Evolutionary conservation across 768 basidiomycete genomes (phyloP), one percentile per base, ranked within the genome.

Genomic region (Phaffia tasmanica): DNA sequence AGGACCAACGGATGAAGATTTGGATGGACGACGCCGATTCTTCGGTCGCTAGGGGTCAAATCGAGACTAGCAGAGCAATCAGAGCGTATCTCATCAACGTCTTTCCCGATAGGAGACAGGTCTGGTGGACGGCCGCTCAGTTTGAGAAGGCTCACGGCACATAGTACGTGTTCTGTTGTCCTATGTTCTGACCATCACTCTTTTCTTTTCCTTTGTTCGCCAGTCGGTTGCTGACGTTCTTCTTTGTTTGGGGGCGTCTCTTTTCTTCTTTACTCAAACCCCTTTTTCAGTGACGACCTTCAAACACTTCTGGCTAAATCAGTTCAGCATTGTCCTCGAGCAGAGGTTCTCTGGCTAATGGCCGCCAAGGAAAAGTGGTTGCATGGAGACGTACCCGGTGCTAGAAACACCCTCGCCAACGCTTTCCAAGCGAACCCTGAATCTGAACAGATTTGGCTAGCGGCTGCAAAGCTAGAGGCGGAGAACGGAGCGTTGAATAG

Each of bases 321-420:
- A 0, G 90, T 93, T 29, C 81, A 86, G 63, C 85, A 91, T 73
- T 94, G 91, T 72, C 95, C 94, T 0, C 89, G 92, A 71, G 93
- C 92, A 1, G 94, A 98, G 76, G 88, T 91, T 0, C 79, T 99
- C 6, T 98, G 95, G 95, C 81, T 98, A 42, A 98, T 98, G 92
- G 83, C 86, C 60, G 95, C 94, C 3, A 99, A 99, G 77, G 94
- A 98, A 79, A 89, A 90, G 75, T 99, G 94, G 94, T 74, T 90
- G 19, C 79, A 81, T 15, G 89, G 88, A 8, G 89, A 98, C 72
- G 89, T 98, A 18, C 83, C 86, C 1, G 87, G 85, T n/a, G 90
- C 95, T 1, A 86, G 92, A 47, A 84, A 85, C 70, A 87, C 94
- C 18, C 84, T 98, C 18, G 89, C 86, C 69, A 82, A 82, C 49